Percentiles rank a stretch among this genome's conserved stretches.
phyloP scores from a whole-genome alignment of 495 filamentous ascomycete genomes.

The Delitschia confertaspora region DNA sequence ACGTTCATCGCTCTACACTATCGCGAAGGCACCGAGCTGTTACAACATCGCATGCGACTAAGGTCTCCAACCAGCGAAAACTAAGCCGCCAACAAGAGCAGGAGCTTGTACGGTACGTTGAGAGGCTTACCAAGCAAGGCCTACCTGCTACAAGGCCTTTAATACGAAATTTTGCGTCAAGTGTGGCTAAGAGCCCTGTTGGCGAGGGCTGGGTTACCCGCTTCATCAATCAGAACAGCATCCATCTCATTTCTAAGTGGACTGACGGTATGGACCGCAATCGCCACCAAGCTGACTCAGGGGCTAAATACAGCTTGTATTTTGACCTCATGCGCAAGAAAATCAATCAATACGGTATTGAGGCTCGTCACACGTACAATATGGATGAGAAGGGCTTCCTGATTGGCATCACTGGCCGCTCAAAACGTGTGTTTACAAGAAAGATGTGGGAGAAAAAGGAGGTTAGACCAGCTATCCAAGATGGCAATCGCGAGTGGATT shows the following conservation, averaged over 20 bases:
- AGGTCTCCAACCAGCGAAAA: not conserved
- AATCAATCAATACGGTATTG: conserved; percentile 21
- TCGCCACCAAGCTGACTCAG: conserved; percentile 7
- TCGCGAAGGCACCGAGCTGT: not conserved
- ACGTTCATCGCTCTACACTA: conserved; percentile 2
- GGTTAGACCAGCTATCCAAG: not conserved
- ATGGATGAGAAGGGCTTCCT: conserved; percentile 17
- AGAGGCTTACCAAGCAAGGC: not conserved
- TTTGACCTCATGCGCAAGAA: conserved; percentile 8
- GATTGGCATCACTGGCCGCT: conserved; percentile 1
- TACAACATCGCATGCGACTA: not conserved
- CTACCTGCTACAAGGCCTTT: conserved; percentile 4
- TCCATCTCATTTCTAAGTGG: conserved; percentile 1
- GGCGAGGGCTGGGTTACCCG: conserved; percentile 5
- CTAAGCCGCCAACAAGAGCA: conserved; percentile 9
- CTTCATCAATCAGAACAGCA: not conserved
- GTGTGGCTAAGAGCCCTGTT: not conserved
- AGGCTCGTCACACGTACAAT: conserved; percentile 21
- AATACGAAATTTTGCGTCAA: conserved; percentile 6
- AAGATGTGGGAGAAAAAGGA: not conserved
- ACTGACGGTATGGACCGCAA: not conserved
- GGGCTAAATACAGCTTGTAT: conserved; percentile 4
- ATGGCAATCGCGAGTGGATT: conserved; percentile 13
- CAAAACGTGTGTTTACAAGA: conserved; percentile 3
- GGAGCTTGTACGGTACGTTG: conserved; percentile 6